Evolutionary conservation across 139 green algal genomes (phyloP).

Genomic region (Gonium pectorale): DNA sequence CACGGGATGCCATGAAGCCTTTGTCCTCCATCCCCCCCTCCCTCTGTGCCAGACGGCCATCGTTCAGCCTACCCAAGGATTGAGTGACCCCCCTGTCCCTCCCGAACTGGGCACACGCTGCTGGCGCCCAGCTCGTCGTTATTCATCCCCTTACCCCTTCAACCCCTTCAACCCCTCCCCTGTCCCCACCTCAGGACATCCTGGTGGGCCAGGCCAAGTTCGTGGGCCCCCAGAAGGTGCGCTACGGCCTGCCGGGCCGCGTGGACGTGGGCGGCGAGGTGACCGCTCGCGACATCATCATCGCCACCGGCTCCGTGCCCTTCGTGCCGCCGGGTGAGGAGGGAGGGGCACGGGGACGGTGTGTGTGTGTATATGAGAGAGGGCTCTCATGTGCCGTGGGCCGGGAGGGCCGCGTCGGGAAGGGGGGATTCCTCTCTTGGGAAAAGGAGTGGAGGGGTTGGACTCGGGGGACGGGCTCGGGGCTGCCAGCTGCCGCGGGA

Average conservation of each 20-base stretch:
- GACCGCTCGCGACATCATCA: conserved; percentile 96
- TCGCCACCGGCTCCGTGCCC: conserved; percentile 96
- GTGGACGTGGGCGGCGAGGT: conserved; percentile 93
- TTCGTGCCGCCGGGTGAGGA: conserved; percentile 91
- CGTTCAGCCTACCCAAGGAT: no score
- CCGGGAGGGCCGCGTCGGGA: neutral
- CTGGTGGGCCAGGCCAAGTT: conserved; percentile 92
- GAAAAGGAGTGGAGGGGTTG: neutral
- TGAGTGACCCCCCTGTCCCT: no score
- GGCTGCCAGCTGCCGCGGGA: no score
- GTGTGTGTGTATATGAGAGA: neutral
- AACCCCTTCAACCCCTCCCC: no score
- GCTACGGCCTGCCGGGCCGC: conserved; percentile 90
- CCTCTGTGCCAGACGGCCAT: no score
- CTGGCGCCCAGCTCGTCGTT: no score
- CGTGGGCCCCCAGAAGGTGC: conserved; percentile 84
- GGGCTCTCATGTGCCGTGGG: neutral
- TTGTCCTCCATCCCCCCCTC: no score
- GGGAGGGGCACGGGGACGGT: neutral
- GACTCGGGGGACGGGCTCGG: no score
- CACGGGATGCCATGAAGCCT: no score
- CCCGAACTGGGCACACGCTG: no score
- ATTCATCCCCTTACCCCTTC: neutral
- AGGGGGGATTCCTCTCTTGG: neutral
- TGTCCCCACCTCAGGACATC: conserved; percentile 88